A percentile compares a stretch with the other conserved stretches of the same genome.
phyloP scores from a whole-genome alignment of 2,329 filamentous ascomycete species.

The Penicillium sp. region DNA sequence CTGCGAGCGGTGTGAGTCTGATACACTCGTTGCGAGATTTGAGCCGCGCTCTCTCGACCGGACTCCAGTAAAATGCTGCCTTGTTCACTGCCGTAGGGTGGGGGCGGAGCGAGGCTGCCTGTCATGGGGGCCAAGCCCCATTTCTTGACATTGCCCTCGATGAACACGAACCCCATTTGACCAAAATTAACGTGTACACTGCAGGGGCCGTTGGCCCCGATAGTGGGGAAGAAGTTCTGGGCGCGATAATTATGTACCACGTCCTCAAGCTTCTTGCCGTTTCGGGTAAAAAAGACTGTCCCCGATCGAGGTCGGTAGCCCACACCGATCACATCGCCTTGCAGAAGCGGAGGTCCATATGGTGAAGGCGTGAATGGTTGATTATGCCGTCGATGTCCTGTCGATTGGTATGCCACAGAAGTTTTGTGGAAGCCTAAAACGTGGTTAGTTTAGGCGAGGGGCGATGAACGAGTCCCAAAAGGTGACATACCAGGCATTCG shows the following conservation, averaged over 20 bases:
- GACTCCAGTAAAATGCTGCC: conserved; percentile 91
- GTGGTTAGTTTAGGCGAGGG: conserved; percentile 1
- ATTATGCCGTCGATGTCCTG: conserved; percentile 79
- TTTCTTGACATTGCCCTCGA: conserved; percentile 99
- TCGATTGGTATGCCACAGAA: conserved; percentile 86
- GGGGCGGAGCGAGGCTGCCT: conserved; percentile 87
- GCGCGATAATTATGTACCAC: conserved; percentile 86
- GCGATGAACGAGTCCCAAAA: background rate
- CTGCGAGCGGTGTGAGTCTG: conserved; percentile 67
- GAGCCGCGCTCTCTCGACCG: conserved; percentile 55
- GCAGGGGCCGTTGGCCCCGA: conserved; percentile 92
- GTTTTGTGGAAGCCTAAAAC: conserved; percentile 79
- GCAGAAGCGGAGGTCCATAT: conserved; percentile 78
- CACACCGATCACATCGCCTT: conserved; percentile 93
- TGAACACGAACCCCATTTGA: conserved; percentile 96
- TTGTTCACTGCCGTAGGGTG: conserved; percentile 93
- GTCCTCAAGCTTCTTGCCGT: conserved; percentile 94
- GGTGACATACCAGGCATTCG: conserved; percentile 70
- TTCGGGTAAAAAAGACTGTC: conserved; percentile 95
- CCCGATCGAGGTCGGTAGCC: conserved; percentile 92
- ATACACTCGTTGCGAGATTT: conserved; percentile 37
- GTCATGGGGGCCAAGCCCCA: conserved; percentile 97
- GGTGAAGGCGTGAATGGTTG: conserved; percentile 76
- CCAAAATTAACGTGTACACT: conserved; percentile 95
- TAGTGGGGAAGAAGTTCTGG: conserved; percentile 94